Evolutionary conservation across 192 early-diverging fungal species (phyloP).

Genomic region (Coemansia sp.): DNA sequence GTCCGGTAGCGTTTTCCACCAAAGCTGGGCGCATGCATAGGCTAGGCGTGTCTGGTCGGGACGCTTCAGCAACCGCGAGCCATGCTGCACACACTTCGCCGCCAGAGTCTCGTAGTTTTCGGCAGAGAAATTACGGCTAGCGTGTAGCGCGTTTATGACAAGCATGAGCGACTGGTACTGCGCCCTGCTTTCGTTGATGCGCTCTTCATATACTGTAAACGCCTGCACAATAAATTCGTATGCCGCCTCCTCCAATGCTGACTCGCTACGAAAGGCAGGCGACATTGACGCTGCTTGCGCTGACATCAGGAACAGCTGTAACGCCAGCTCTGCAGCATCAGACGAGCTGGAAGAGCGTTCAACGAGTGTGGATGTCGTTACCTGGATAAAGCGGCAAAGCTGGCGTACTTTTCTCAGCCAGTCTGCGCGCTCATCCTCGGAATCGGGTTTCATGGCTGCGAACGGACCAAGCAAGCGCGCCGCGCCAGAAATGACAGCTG

Average conservation of each 20-base stretch:
- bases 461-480: conserved; percentile 51
- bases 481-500: conserved; percentile 68
- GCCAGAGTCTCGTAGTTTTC: conserved; percentile 97
- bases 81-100: conserved; percentile 88
- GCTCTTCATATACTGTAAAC: conserved; percentile 96
- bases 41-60: conserved; percentile 92
- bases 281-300: conserved; percentile 77
- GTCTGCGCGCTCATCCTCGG: conserved; percentile 26
- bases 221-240: conserved; percentile 99
- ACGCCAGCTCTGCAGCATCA: conserved; percentile 53
- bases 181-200: conserved; percentile 87
- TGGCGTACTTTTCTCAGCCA: conserved; percentile 70
- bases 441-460: conserved; percentile 33
- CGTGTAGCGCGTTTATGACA: conserved; percentile 84
- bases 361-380: conserved; percentile 74
- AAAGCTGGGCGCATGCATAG: conserved; percentile 83
- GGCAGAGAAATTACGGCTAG: conserved; percentile 75
- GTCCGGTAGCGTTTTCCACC: conserved; percentile 72
- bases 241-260: conserved; percentile 86
- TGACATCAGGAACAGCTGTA: conserved; percentile 84
- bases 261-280: conserved; percentile 58
- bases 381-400: conserved; percentile 90
- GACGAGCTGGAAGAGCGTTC: conserved; percentile 57
- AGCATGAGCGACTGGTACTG: conserved; percentile 89
- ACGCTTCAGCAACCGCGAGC: conserved; percentile 87